Evolutionary conservation across 768 basidiomycete genomes (phyloP), one percentile per base, ranked within the genome.

Genomic region (Podaxis sp.): DNA sequence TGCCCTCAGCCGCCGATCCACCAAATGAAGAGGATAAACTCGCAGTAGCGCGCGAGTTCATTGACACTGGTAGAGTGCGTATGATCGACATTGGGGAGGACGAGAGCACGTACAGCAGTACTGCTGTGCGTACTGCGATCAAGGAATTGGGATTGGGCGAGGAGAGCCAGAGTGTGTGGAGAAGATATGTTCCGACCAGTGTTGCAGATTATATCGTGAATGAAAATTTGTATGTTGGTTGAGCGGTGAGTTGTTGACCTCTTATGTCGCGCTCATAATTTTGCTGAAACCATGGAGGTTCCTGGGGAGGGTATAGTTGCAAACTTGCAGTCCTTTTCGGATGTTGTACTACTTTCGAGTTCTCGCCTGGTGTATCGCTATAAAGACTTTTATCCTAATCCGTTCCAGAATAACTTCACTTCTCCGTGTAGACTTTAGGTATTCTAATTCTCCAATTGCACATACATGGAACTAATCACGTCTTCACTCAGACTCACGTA

Each of bases 91-190:
- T 95, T 56, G 85, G 80, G 1, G 77, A 80, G 42, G 76, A 76
- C 40, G 80, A 87, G 67, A 80, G 78, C 68, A 80, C 74, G 2
- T 83, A 85, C 66, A 93, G 92, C 70, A 93, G 92, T 5, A 94
- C 84, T 28, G 76, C 81, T 48, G 84, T 94, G 4, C 81, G 93
- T 15, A 72, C 75, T 30, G 75, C 78, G 42, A 76, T 87, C 13
- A 66, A 68, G 2, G 64, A 64, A 28, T 51, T 70, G 36, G 75
- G 73, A 15, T 42, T 68, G 48, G 65, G 57, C 36, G 64, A 62
- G 49, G 52, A 54, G 42, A 67, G 61, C 44, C 66, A 44, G 69
- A 78, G 64, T 64, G 64, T 5, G 2, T 89, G 87, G 87, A 75
- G 68, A 54, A 66, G 64, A 9, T 75, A 85, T 67, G 84, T 88